Conservation (phyloP, 345 rosid species). For the Citrus medica region DNA sequence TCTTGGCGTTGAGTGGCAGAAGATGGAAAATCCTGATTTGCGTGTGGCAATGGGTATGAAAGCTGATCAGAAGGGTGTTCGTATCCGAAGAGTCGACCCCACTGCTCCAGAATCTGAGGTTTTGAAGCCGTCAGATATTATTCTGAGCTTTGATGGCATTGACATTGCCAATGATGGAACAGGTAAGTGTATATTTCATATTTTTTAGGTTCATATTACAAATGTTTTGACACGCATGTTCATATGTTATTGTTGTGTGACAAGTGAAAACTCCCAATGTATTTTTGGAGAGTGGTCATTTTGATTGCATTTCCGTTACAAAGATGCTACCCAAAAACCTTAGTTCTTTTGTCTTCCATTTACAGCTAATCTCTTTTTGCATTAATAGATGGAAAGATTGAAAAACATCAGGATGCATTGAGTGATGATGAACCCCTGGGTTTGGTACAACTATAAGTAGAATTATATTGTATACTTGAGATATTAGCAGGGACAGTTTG, state of each 20-base stretch:
- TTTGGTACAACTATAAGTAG: background rate
- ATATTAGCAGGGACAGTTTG: background rate
- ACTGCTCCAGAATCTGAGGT: slow-evolving; percentile 55
- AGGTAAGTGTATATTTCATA: slow-evolving; percentile 27
- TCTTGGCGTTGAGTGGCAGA: slow-evolving; percentile 77
- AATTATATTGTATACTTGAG: background rate
- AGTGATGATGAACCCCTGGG: background rate
- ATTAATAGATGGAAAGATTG: background rate
- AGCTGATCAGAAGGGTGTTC: slow-evolving; percentile 63
- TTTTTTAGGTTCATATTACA: background rate
- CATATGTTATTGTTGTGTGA: background rate
- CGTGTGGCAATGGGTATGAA: slow-evolving; percentile 60
- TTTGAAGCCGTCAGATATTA: slow-evolving; percentile 57
- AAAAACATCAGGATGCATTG: background rate
- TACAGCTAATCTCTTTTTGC: background rate
- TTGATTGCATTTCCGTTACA: background rate
- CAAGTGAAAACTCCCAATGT: background rate
- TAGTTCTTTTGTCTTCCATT: background rate
- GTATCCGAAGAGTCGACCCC: slow-evolving; percentile 62
- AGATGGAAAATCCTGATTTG: slow-evolving; percentile 78
- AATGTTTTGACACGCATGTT: background rate
- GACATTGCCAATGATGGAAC: slow-evolving; percentile 78
- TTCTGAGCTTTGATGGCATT: slow-evolving; percentile 67
- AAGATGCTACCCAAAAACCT: background rate
- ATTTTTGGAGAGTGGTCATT: background rate